Evolutionary conservation across 768 basidiomycete genomes (phyloP).

Genomic region (Lyophyllum decastes): DNA sequence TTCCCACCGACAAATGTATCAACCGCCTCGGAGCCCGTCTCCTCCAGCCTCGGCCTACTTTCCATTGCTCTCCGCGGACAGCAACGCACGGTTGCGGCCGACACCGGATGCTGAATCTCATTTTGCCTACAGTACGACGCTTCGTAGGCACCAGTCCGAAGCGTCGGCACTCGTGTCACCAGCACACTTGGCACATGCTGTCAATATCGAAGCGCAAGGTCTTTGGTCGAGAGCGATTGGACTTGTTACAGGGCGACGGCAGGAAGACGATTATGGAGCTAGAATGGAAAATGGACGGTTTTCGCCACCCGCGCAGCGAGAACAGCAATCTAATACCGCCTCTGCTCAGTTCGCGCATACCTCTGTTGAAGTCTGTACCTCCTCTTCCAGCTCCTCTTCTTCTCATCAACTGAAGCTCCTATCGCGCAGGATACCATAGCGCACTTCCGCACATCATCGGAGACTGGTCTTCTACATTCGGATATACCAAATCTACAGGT

Average conservation of each 20-base stretch:
- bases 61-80: conserved; percentile 52
- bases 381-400: not conserved
- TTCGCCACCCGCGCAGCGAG: conserved; percentile 29
- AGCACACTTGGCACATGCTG: conserved; percentile 45
- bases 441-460: conserved; percentile 65
- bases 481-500: conserved; percentile 65
- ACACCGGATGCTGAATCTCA: conserved; percentile 68
- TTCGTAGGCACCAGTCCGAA: conserved; percentile 66
- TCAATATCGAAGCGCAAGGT: conserved; percentile 48
- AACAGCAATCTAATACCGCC: conserved; percentile 49
- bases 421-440: conserved; percentile 66
- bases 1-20: conserved; percentile 29
- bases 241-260: conserved; percentile 38
- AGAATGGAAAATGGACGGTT: conserved; percentile 41
- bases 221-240: conserved; percentile 51
- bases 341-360: conserved; percentile 71
- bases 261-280: conserved; percentile 26
- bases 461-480: conserved; percentile 61
- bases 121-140: conserved; percentile 82
- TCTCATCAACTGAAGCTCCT: conserved; percentile 7
- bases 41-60: conserved; percentile 87
- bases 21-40: conserved; percentile 41
- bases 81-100: conserved; percentile 52
- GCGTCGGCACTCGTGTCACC: conserved; percentile 45
- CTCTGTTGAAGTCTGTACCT: conserved; percentile 56